Evolutionary conservation across 768 basidiomycete species (phyloP).

Genomic region (Hortiboletus campestris): DNA sequence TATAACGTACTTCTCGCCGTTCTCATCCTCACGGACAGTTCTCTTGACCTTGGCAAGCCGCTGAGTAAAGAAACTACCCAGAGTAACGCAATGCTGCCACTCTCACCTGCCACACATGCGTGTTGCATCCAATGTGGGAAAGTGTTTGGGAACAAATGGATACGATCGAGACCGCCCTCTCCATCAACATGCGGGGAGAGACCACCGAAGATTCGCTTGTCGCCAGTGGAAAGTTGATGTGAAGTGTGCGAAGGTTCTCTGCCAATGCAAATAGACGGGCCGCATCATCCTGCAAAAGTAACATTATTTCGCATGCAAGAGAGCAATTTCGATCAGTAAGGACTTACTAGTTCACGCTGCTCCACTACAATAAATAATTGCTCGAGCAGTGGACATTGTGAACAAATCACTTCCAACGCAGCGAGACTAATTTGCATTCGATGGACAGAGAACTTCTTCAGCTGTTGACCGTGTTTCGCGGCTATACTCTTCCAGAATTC

Average conservation of each 20-base stretch:
- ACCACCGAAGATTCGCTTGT: constrained; percentile 17
- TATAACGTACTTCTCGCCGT: constrained; percentile 38
- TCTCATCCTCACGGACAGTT: constrained; percentile 33
- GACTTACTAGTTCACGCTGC: constrained; percentile 43
- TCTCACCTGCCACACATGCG: constrained; percentile 68
- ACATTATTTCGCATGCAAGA: background rate
- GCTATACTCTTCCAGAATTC: constrained; percentile 54
- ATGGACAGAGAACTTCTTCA: constrained; percentile 62
- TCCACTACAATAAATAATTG: constrained; percentile 63
- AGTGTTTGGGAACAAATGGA: constrained; percentile 51
- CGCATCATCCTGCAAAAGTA: constrained; percentile 17
- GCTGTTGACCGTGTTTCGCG: constrained; percentile 45
- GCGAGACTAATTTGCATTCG: constrained; percentile 54
- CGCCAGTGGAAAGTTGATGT: constrained; percentile 51
- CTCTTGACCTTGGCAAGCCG: constrained; percentile 44
- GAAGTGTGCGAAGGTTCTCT: constrained; percentile 50
- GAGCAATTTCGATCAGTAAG: background rate
- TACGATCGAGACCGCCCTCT: constrained; percentile 45
- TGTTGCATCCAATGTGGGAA: constrained; percentile 64
- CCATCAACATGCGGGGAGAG: constrained; percentile 19
- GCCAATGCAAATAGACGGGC: constrained; percentile 42
- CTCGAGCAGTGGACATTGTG: constrained; percentile 50
- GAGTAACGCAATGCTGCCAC: background rate
- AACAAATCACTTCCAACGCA: constrained; percentile 54
- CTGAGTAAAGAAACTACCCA: background rate